phyloP scores from a whole-genome alignment of 2,329 filamentous ascomycete species.

The Trichoderma harzianum region DNA sequence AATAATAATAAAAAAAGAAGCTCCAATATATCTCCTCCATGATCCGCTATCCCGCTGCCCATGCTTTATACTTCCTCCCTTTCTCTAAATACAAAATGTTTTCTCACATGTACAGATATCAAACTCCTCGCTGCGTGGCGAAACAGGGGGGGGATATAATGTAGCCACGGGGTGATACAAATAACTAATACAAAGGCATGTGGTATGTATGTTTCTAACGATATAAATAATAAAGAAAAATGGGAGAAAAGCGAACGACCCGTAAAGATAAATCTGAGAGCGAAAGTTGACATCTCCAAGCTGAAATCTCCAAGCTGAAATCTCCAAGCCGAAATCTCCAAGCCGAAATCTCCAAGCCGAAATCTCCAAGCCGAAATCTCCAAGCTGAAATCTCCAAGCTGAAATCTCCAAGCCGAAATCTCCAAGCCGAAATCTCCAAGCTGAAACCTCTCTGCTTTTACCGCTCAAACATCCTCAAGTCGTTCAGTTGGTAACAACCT shows the following conservation, averaged over 20 bases:
- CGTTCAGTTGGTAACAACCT: conserved; percentile 43
- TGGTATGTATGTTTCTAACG: conserved; percentile 3
- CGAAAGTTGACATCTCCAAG: not conserved
- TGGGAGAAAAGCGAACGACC: not conserved
- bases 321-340: not conserved
- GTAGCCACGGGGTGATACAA: not conserved
- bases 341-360: not conserved
- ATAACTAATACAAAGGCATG: not conserved
- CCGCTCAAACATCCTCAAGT: not conserved
- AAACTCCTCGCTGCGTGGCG: conserved; percentile 7
- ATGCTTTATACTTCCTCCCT: not conserved
- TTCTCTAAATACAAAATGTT: conserved; percentile 6
- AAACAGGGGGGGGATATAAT: conserved; percentile 5
- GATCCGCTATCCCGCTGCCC: not conserved
- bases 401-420: not conserved
- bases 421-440: not conserved
- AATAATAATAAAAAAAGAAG: not conserved
- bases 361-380: not conserved
- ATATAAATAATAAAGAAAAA: not conserved
- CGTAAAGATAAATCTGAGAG: not conserved
- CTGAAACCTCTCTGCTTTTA: no score
- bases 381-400: not conserved
- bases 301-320: no score
- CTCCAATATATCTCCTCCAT: not conserved
- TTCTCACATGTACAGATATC: conserved; percentile 6